A percentile compares a stretch with the other conserved stretches of the same genome.
Evolutionary conservation across 2,329 filamentous ascomycete genomes (phyloP).

Genomic region (Paecilomyces dactylethromorphus): DNA sequence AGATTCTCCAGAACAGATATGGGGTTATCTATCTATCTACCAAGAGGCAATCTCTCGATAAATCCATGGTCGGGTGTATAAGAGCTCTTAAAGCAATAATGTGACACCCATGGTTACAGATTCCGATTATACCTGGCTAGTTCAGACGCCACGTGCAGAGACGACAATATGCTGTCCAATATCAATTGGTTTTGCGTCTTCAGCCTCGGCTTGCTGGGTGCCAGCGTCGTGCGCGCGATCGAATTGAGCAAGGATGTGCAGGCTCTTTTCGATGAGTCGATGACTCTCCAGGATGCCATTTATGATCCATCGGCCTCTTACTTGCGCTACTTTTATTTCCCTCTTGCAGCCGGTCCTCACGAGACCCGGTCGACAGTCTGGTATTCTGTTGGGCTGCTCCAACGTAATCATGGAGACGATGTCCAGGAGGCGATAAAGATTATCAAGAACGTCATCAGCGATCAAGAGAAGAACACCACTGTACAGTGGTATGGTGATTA

Average conservation of each 20-base stretch:
- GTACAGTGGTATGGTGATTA: conserved; percentile 48
- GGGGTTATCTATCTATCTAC: no score
- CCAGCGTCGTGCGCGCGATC: conserved; percentile 1
- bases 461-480: conserved; percentile 46
- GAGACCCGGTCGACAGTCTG: conserved; percentile 53
- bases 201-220: conserved; percentile 1
- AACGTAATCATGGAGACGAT: conserved; percentile 47
- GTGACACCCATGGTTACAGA: no score
- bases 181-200: conserved; percentile 1
- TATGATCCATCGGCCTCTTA: conserved; percentile 50
- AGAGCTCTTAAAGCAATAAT: no score
- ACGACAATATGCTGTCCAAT: no score
- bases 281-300: conserved; percentile 50
- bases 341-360: conserved; percentile 38
- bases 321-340: conserved; percentile 40
- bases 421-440: conserved; percentile 47
- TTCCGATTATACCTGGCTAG: no score
- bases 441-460: conserved; percentile 47
- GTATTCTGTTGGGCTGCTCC: conserved; percentile 54
- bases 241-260: conserved; percentile 20
- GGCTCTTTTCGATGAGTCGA: conserved; percentile 43
- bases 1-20: no score
- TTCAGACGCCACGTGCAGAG: no score
- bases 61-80: no score
- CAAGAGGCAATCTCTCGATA: no score